Evolutionary conservation across 2,329 filamentous ascomycete genomes (phyloP).

Genomic region (Botrytis tulipae): DNA sequence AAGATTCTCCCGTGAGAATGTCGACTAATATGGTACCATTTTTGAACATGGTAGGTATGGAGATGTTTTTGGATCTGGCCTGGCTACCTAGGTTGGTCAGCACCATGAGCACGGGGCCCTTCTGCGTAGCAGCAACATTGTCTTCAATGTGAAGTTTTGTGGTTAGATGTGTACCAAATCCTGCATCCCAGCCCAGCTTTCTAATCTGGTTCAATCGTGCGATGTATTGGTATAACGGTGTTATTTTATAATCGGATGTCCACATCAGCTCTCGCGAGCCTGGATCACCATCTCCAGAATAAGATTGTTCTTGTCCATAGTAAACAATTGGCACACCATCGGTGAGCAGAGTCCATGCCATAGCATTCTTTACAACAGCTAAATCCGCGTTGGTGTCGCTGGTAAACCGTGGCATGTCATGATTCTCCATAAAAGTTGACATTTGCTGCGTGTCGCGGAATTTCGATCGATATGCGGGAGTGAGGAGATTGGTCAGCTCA

Average conservation of each 20-base stretch:
- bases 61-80: constrained; percentile 15
- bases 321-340: constrained; percentile 54
- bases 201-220: constrained; percentile 22
- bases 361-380: constrained; percentile 44
- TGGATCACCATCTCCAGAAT: constrained; percentile 41
- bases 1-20: constrained; percentile 23
- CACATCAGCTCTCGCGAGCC: constrained; percentile 46
- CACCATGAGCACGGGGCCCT: constrained; percentile 26
- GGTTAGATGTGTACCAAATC: constrained; percentile 25
- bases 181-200: constrained; percentile 24
- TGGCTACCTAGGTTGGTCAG: constrained; percentile 24
- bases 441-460: constrained; percentile 45
- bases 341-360: constrained; percentile 48
- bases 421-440: constrained; percentile 45
- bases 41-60: constrained; percentile 20
- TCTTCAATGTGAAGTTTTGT: constrained; percentile 18
- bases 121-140: constrained; percentile 19
- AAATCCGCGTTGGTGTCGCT: constrained; percentile 31
- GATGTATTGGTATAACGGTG: constrained; percentile 24
- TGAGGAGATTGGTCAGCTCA: constrained; percentile 34
- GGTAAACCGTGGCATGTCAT: constrained; percentile 44
- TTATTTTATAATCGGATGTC: constrained; percentile 42
- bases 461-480: constrained; percentile 40
- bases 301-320: constrained; percentile 52
- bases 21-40: constrained; percentile 24